These are phyloP conservation scores for Penicillium parvum DNA, from an alignment of 495 filamentous ascomycete species.

Conservation along the genomic window DNA sequence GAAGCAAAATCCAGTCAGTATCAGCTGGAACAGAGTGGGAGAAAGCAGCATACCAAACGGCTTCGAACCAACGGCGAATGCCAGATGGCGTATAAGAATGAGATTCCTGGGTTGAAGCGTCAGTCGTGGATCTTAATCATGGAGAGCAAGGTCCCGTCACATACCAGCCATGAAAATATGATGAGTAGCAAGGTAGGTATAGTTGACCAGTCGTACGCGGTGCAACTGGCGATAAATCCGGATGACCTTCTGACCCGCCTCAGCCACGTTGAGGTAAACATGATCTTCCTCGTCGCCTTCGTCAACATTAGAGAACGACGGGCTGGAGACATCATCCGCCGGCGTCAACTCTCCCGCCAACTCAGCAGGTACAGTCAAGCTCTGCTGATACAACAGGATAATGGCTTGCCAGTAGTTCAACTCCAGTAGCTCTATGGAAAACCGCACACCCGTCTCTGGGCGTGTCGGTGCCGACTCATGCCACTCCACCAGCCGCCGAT, in stretches of 20 bases:
- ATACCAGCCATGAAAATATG: constrained; percentile 93
- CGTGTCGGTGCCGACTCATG: constrained; percentile 74
- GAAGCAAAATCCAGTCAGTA: constrained; percentile 6
- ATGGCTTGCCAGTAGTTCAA: constrained; percentile 98
- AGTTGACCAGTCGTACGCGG: constrained; percentile 83
- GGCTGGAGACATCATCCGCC: constrained; percentile 62
- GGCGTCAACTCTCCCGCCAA: constrained; percentile 75
- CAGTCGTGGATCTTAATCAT: background rate
- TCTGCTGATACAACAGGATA: constrained; percentile 93
- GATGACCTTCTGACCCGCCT: constrained; percentile 89
- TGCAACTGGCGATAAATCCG: constrained; percentile 88
- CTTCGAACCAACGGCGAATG: constrained; percentile 85
- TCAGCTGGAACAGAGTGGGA: background rate
- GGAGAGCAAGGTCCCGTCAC: constrained; percentile 11
- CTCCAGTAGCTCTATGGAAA: constrained; percentile 81
- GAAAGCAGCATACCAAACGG: constrained; percentile 58
- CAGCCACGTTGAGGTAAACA: constrained; percentile 88
- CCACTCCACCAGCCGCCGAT: constrained; percentile 80
- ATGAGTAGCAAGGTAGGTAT: constrained; percentile 94
- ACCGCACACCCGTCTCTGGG: constrained; percentile 76
- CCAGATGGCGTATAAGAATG: constrained; percentile 96
- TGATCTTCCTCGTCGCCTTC: constrained; percentile 80
- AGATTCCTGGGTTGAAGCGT: constrained; percentile 57
- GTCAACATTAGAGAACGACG: constrained; percentile 52
- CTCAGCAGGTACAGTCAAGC: constrained; percentile 77